phyloP scores from a whole-genome alignment of 78 protist species.

The Tieghemostelium lacteum region DNA sequence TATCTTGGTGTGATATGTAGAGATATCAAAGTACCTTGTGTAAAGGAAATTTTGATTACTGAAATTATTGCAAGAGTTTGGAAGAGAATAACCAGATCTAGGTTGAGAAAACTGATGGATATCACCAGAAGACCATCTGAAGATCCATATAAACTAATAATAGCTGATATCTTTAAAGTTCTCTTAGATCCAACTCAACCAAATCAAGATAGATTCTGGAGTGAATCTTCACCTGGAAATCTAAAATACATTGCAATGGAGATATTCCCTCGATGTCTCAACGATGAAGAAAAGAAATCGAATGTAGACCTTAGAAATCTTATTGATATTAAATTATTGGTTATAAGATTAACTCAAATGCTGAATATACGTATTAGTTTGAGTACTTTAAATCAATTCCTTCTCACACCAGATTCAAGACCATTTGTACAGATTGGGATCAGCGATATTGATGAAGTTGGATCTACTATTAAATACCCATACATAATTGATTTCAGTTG shows the following conservation, averaged over 20 bases:
- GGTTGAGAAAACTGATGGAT: slow-evolving; percentile 8
- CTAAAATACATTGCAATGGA: neutral
- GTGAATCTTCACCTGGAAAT: neutral
- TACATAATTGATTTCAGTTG: neutral
- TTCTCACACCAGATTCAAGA: neutral
- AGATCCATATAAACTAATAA: neutral
- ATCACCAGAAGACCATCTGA: slow-evolving; percentile 5
- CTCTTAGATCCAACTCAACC: neutral
- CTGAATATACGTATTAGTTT: slow-evolving; percentile 7
- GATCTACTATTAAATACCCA: slow-evolving; percentile 4
- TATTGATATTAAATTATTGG: slow-evolving; percentile 5
- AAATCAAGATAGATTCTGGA: neutral
- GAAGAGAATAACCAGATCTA: neutral
- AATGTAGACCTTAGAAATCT: slow-evolving; percentile 3
- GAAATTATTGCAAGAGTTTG: slow-evolving; percentile 17
- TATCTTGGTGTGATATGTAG: slow-evolving; percentile 2
- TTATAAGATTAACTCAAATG: neutral
- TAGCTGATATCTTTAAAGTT: neutral
- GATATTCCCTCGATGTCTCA: neutral
- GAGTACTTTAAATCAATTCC: slow-evolving; percentile 5
- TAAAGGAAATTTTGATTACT: neutral
- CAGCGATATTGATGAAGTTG: slow-evolving; percentile 6
- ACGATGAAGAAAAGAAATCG: neutral
- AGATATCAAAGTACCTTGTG: neutral
- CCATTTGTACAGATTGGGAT: neutral